Evolutionary conservation across 768 basidiomycete species (phyloP).

Genomic region (Boletus rubescentipes): DNA sequence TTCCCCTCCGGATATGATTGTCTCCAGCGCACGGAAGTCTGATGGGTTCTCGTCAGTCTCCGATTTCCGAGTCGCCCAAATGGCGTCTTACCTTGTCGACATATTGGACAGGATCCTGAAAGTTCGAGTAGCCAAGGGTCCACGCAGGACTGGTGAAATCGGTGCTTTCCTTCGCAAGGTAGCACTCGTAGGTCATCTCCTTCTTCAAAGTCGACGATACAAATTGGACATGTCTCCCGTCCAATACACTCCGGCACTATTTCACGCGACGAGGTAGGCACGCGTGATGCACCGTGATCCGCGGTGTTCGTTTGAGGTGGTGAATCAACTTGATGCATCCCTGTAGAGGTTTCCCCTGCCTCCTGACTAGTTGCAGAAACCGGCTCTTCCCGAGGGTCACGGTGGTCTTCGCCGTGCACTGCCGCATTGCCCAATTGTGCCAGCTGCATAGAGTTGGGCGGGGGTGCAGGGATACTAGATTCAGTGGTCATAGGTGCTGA

Average conservation of each 20-base stretch:
- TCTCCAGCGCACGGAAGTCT: constrained; percentile 64
- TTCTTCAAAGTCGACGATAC: constrained; percentile 90
- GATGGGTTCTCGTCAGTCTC: neutral
- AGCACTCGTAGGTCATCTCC: constrained; percentile 89
- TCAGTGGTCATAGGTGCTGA: constrained; percentile 2
- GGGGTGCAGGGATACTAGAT: neutral
- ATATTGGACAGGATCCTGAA: constrained; percentile 89
- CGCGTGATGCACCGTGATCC: neutral
- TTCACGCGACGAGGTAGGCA: constrained; percentile 5
- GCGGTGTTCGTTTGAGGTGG: neutral
- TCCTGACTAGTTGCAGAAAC: neutral
- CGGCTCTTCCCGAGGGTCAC: neutral
- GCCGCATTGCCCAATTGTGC: neutral
- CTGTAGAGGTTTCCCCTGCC: neutral
- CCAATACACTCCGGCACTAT: constrained; percentile 64
- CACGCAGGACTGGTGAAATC: constrained; percentile 87
- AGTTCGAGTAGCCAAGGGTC: constrained; percentile 92
- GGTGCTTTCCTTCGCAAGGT: constrained; percentile 89
- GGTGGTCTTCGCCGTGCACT: neutral
- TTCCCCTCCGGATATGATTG: constrained; percentile 46
- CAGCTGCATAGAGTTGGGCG: constrained; percentile 12
- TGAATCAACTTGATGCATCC: constrained; percentile 4
- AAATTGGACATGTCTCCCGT: constrained; percentile 90
- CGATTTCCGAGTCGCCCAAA: neutral
- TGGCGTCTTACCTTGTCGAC: constrained; percentile 70